Conservation (phyloP, 2,329 filamentous ascomycete species). For the Colletotrichum tropicale region DNA sequence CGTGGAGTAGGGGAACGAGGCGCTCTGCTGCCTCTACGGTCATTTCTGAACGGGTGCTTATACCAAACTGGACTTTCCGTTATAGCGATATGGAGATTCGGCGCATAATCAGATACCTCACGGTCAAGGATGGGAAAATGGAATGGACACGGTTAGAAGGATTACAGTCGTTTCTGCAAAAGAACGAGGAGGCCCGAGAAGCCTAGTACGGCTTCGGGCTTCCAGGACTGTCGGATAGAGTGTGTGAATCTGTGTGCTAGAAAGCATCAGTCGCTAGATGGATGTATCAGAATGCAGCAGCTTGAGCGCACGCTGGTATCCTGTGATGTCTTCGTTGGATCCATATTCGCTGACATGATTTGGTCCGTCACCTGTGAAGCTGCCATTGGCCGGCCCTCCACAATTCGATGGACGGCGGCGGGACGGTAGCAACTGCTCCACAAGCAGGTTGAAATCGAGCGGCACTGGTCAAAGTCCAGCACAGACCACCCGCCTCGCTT, state of each 20-base stretch:
- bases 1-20: slow-evolving; percentile 8
- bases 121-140: background rate
- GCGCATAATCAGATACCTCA: slow-evolving; percentile 14
- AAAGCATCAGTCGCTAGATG: slow-evolving; percentile 12
- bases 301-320: background rate
- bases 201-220: background rate
- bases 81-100: slow-evolving; percentile 1
- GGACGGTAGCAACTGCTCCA: background rate
- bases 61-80: slow-evolving; percentile 10
- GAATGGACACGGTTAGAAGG: background rate
- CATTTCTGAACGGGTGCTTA: slow-evolving; percentile 14
- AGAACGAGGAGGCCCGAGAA: background rate
- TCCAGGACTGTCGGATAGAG: background rate
- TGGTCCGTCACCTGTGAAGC: background rate
- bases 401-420: background rate
- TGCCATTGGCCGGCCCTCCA: background rate
- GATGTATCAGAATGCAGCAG: background rate
- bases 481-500: slow-evolving; percentile 12
- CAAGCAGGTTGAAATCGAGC: background rate
- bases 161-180: slow-evolving; percentile 18
- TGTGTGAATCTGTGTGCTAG: background rate
- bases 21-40: slow-evolving; percentile 3
- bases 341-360: background rate
- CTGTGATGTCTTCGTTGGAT: background rate
- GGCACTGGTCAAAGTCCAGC: background rate